A percentile compares a stretch with the other conserved stretches of the same genome.
These are phyloP conservation scores for Priceomyces fermenticarens DNA, from an alignment of 805 yeast genomes.

Conservation along the genomic window DNA sequence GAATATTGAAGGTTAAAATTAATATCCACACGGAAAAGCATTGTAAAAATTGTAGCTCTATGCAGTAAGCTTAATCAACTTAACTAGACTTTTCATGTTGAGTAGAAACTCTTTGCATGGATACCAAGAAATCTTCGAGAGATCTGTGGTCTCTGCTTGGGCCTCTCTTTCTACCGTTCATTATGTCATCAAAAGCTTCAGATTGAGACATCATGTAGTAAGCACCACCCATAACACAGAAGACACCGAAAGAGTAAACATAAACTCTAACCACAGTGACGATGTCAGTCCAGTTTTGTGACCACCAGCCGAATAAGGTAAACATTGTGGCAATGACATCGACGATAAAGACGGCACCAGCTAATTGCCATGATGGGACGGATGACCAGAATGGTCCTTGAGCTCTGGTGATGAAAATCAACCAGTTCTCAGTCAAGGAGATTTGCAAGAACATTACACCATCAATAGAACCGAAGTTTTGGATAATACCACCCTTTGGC, in stretches of 20 bases:
- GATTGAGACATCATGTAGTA: conserved; percentile 90
- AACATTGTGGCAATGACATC: conserved; percentile 91
- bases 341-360: conserved; percentile 89
- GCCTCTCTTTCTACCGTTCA: conserved; percentile 71
- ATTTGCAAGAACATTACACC: conserved; percentile 93
- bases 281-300: conserved; percentile 95
- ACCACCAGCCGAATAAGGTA: conserved; percentile 96
- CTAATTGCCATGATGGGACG: conserved; percentile 91
- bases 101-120: conserved; percentile 87
- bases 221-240: conserved; percentile 95
- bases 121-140: conserved; percentile 77
- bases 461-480: conserved; percentile 91
- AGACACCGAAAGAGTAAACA: conserved; percentile 95
- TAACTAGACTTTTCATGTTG: conserved; percentile 81
- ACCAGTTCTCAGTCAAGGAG: conserved; percentile 95
- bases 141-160: conserved; percentile 58
- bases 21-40: not conserved
- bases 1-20: not conserved
- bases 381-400: conserved; percentile 99
- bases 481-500: conserved; percentile 89
- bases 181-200: conserved; percentile 73
- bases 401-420: conserved; percentile 94
- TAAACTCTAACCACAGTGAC: conserved; percentile 93
- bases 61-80: conserved; percentile 9
- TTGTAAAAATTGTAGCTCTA: conserved; percentile 1